phyloP scores from a whole-genome alignment of 2,329 filamentous ascomycete genomes.

The Ascosphaera pollenicola region DNA sequence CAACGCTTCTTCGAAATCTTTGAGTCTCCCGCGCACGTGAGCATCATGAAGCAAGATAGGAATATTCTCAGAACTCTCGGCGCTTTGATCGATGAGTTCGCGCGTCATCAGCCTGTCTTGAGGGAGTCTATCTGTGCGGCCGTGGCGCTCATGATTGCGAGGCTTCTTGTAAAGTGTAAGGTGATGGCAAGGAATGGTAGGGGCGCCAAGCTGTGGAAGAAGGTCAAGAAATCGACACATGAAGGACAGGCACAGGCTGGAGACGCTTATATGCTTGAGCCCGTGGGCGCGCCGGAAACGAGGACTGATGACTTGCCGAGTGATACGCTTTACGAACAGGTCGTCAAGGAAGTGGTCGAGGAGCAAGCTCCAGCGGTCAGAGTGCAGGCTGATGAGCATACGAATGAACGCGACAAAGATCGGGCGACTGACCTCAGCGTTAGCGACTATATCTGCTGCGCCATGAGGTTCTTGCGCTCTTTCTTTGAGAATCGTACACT shows the following conservation, averaged over 20 bases:
- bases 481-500: constrained; percentile 56
- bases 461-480: constrained; percentile 53
- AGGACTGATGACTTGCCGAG: background rate
- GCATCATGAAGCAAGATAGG: constrained; percentile 54
- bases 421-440: constrained; percentile 23
- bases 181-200: constrained; percentile 35
- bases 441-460: constrained; percentile 50
- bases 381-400: background rate
- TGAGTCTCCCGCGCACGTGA: constrained; percentile 73
- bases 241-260: background rate
- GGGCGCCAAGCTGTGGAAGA: constrained; percentile 57
- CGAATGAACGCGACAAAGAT: background rate
- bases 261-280: background rate
- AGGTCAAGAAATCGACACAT: constrained; percentile 30
- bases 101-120: constrained; percentile 73
- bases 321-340: background rate
- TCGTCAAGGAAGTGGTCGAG: background rate
- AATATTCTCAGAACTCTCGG: constrained; percentile 56
- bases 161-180: constrained; percentile 12
- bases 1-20: constrained; percentile 92
- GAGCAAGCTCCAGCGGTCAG: background rate
- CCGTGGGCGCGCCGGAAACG: background rate
- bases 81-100: constrained; percentile 75
- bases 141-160: constrained; percentile 72
- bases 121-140: constrained; percentile 61